These are phyloP conservation scores for Leptodermis oblonga DNA, from an alignment of 257 asterid species.

Conservation along the genomic window DNA sequence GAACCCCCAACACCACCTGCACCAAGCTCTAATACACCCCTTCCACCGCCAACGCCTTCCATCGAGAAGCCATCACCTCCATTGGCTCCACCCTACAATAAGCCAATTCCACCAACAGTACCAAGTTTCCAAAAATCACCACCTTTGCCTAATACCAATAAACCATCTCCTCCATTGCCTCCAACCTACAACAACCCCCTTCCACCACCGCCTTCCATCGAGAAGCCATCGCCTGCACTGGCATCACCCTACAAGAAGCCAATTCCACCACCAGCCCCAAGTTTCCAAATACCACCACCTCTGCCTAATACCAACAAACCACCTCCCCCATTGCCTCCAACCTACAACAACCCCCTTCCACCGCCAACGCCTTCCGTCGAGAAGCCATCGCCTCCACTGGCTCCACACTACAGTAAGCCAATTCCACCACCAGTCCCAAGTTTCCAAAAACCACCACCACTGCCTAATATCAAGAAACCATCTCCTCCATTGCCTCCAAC, in stretches of 20 bases:
- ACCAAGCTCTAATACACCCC: neutral
- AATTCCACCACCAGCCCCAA: neutral
- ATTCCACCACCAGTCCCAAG: neutral
- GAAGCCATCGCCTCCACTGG: neutral
- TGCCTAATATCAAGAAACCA: neutral
- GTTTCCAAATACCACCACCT: neutral
- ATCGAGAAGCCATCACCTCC: neutral
- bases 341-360: neutral
- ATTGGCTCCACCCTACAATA: neutral
- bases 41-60: slow-evolving; percentile 2
- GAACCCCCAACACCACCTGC: no score
- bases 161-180: slow-evolving; percentile 5
- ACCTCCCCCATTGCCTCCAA: neutral
- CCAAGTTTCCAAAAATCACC: slow-evolving; percentile 1
- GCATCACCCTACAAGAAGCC: neutral
- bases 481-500: slow-evolving; percentile 3
- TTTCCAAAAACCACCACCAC: neutral
- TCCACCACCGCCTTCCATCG: neutral
- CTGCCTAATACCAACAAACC: neutral
- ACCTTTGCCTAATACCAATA: neutral
- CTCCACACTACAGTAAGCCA: neutral
- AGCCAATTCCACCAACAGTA: neutral
- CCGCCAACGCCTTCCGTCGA: neutral
- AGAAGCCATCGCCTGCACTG: neutral
- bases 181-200: neutral